Evolutionary conservation across 75 land plant genomes (phyloP), one percentile per base, ranked within the genome.

Genomic region (Cupressus sempervirens): DNA sequence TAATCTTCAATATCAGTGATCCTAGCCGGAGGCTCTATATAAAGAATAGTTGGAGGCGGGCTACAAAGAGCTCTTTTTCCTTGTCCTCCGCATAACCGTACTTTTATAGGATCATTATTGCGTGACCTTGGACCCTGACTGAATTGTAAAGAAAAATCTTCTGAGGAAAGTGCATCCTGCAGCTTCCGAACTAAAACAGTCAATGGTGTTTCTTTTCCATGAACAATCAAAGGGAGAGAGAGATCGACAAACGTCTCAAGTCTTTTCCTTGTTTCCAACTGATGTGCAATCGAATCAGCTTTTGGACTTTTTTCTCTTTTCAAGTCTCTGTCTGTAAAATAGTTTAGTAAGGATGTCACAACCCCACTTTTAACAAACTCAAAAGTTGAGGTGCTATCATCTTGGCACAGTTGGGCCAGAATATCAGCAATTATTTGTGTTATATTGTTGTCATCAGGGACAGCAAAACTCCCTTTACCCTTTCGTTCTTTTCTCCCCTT

Each of bases 281-380:
- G 80, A 79, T 86, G 32, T 18, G 30, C 56, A 32, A 40, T 10
- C 34, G 40, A 74, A 83, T 40, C 36, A 30, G 32, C 8, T 48
- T 26, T 40, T 34, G 84, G 70, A 15, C 32, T n/a, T 0, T 84
- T 62, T 30, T 81, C 87, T 34, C 83, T 62, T 54, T 70, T 52
- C 70, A 84, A 83, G 70, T 53, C 79, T 1, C 91, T 94, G 86
- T 86, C 83, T 0, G 89, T 84, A 23, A 95, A 86, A 73, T 90
- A 95, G 67, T 84, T 73, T 34, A 90, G 72, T 40, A 95, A 84
- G 5, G 95, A 86, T 58, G 82, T 88, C 30, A 92, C 84, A 50
- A 95, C 84, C 52, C 94, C 94, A 89, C 97, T 92, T 62, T 90
- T 90, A n/a, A 94, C 87, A 62, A 95, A 92, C 80, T 95, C 97